These are phyloP conservation scores for Calonectria leucothoes DNA, from an alignment of 2,329 filamentous ascomycete species.

Conservation along the genomic window DNA sequence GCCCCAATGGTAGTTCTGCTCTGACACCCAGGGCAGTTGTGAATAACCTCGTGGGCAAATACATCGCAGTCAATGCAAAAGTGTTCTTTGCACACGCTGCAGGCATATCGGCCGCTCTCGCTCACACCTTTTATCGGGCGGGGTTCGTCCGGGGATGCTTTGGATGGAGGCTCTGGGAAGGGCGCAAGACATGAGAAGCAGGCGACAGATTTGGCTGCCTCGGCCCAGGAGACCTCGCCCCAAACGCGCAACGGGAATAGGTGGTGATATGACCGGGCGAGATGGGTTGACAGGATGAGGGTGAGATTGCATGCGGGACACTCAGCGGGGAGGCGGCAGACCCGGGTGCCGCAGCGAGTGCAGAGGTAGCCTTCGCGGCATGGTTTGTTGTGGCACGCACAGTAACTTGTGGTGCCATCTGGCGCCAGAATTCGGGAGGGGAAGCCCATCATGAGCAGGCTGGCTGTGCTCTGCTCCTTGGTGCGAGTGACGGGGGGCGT, in stretches of 20 bases:
- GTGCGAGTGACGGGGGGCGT: constrained; percentile 88
- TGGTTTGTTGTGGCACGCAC: constrained; percentile 89
- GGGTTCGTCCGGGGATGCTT: constrained; percentile 35
- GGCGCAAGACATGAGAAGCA: constrained; percentile 83
- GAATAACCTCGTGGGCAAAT: constrained; percentile 91
- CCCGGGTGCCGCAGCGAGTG: constrained; percentile 87
- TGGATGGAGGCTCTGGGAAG: constrained; percentile 70
- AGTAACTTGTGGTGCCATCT: constrained; percentile 75
- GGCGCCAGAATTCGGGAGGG: constrained; percentile 85
- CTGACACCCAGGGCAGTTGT: constrained; percentile 95
- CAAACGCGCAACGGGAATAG: constrained; percentile 92
- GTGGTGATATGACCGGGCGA: constrained; percentile 93
- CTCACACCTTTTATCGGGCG: constrained; percentile 72
- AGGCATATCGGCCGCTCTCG: constrained; percentile 90
- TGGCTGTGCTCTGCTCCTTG: constrained; percentile 66
- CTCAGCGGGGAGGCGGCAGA: constrained; percentile 89
- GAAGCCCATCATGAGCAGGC: constrained; percentile 97
- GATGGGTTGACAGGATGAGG: constrained; percentile 91
- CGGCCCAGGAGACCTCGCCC: constrained; percentile 87
- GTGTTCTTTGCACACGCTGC: constrained; percentile 85
- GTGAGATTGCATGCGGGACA: constrained; percentile 93
- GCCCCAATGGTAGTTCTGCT: constrained; percentile 50
- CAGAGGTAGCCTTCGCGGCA: constrained; percentile 89
- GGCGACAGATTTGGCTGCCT: constrained; percentile 69
- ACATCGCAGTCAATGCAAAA: constrained; percentile 99